Percentiles rank a stretch among this genome's conserved stretches.
These are phyloP conservation scores for Calonectria hawksworthii DNA, from an alignment of 2,329 filamentous ascomycete species.

Conservation along the genomic window DNA sequence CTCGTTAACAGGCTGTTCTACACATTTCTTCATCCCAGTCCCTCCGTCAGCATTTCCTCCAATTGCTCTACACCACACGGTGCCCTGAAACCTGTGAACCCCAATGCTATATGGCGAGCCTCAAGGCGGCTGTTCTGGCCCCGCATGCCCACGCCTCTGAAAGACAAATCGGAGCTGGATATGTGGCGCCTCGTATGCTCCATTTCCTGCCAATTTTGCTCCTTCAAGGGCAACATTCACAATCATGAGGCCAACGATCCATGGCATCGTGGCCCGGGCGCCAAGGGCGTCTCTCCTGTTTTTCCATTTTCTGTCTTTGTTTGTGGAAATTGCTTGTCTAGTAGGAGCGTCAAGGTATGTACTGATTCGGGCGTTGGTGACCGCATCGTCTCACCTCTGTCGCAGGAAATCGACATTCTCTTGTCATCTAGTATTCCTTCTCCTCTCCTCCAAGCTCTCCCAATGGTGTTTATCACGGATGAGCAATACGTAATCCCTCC, in stretches of 20 bases:
- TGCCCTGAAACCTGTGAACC: slow-evolving; percentile 57
- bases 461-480: slow-evolving; percentile 75
- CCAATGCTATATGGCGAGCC: slow-evolving; percentile 78
- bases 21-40: slow-evolving; percentile 67
- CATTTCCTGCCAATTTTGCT: slow-evolving; percentile 77
- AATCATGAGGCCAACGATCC: slow-evolving; percentile 51
- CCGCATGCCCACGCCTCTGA: slow-evolving; percentile 77
- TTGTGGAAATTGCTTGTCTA: slow-evolving; percentile 76
- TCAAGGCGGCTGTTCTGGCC: slow-evolving; percentile 77
- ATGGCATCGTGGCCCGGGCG: slow-evolving; percentile 74
- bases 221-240: slow-evolving; percentile 51
- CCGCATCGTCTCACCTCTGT: slow-evolving; percentile 35
- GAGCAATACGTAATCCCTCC: slow-evolving; percentile 73
- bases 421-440: slow-evolving; percentile 73
- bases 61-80: slow-evolving; percentile 37
- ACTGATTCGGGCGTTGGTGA: slow-evolving; percentile 16
- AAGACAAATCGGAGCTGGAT: slow-evolving; percentile 75
- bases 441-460: slow-evolving; percentile 76
- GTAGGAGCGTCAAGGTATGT: slow-evolving; percentile 75
- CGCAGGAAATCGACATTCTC: slow-evolving; percentile 78
- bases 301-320: slow-evolving; percentile 79
- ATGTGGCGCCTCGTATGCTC: slow-evolving; percentile 82
- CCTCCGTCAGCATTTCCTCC: slow-evolving; percentile 45
- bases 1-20: slow-evolving; percentile 77
- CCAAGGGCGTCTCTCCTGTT: slow-evolving; percentile 71